Evolutionary conservation across 805 yeast genomes (phyloP), one percentile per base, ranked within the genome.

Genomic region (Barnettozyma salicaria): DNA sequence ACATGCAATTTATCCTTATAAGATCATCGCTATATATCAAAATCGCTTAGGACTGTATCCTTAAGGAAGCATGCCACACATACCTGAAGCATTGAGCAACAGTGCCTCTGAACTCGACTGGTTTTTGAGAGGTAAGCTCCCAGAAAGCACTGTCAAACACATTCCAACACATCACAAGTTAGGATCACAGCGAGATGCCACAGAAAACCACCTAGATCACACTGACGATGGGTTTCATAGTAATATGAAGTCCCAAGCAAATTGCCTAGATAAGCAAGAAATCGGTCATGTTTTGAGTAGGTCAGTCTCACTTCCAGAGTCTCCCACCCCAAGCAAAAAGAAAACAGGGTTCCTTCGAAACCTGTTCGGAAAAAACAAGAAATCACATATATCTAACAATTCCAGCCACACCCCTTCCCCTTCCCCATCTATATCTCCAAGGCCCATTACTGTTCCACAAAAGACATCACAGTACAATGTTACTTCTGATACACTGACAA

Each of bases 51-150:
- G n/a, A n/a, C n/a, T n/a, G n/a, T n/a, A n/a, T n/a, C n/a, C n/a
- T n/a, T n/a, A n/a, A n/a, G n/a, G n/a, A n/a, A n/a, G n/a, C 27
- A 25, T 9, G 16, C 19, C 19, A 27, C 20, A 21, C 19, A n/a
- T n/a, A 16, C 19, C 13, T n/a, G 17, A 22, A 12, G 6, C 30
- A 17, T n/a, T 25, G 7, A 25, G 19, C 21, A 22, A 36, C 26
- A 39, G 28, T 20, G 13, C 35, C 4, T 19, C 35, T 2, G 76
- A 72, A 40, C 67, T 73, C 17, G 74, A 70, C 47, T 73, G 78
- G 78, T 64, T 73, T 39, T 56, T 73, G 16, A 56, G 76, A 41
- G 62, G 59, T 1, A 42, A 44, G 25, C 42, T 44, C 1, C 51
- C 57, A 2, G 48, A 40, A 13, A 27, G 30, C 16, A 31, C 41